Base-by-base conservation (phyloP, 257 asterid species). In the Solanum ahanhuiri region DNA sequence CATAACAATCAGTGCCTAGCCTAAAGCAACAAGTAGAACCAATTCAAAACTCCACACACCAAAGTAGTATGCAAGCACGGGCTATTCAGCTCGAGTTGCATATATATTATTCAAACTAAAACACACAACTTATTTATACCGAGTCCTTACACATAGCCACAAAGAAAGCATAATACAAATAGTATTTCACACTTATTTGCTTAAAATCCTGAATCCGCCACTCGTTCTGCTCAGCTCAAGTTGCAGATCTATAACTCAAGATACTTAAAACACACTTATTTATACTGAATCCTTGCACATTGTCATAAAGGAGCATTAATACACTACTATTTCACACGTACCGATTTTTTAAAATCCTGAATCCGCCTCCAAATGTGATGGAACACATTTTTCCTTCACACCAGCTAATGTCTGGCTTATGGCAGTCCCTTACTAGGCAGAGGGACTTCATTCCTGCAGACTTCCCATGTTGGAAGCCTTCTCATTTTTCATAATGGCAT, bases 401-500 rank as follows among this genome's bases (percentile, higher is more conserved):
- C 28, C 25, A 45, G 41, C 84, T 51, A 18, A 79, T 15, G 60
- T 45, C 28, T 48, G 30, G 67, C 84, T 81, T 30, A 17, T 51
- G 66, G 4, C 23, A 48, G 28, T 48, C 28, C 64, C 28, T 28
- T 79, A 17, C 31, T 60, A 64, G 76, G 51, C n/a, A n/a, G 57
- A 15, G 39, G 39, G 79, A 60, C 54, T 48, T 67, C 83, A 84
- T 83, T 87, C 98, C 91, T 97, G 93, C 58, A 95, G 95, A 86
- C 98, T 87, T 30, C 95, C 93, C 86, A 95, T 95, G 86, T 93
- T 94, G 0, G 98, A 94, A 25, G 99, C 99, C 89, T 97, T 97
- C 94, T 94, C 98, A 34, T 95, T 97, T 93, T 97, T 97, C 98
- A 97, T 92, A 71, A 97, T 97, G 87, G 88, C 87, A 57, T 95